A percentile compares a stretch with the other conserved stretches of the same genome.
Conservation (phyloP, 495 filamentous ascomycete species). For the Aspergillus haitiensis region DNA sequence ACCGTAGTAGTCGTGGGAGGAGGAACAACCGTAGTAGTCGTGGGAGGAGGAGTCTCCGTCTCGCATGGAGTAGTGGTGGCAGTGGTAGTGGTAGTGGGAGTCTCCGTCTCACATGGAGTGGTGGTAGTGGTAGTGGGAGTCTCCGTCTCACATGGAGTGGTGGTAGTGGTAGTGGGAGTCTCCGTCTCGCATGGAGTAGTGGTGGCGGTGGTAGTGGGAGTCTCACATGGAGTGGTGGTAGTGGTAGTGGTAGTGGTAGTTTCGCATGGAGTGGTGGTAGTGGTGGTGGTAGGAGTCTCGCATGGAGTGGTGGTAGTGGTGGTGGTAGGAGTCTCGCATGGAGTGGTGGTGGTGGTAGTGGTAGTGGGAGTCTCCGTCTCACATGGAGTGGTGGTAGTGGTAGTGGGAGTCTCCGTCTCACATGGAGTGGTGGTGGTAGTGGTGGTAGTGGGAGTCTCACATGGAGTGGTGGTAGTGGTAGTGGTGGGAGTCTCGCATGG, state of each 20-base stretch:
- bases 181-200: conserved; percentile 7
- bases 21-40: too few species aligned
- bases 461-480: conserved; percentile 5
- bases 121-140: not conserved
- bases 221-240: conserved; percentile 1
- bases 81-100: not conserved
- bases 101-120: conserved; percentile 1
- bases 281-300: not conserved
- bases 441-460: not conserved
- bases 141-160: not conserved
- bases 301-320: conserved; percentile 4
- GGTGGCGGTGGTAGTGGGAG: not conserved
- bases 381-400: conserved; percentile 3
- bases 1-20: conserved; percentile 4
- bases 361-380: conserved; percentile 2
- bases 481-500: not conserved
- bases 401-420: not conserved
- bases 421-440: not conserved
- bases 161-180: not conserved
- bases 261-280: conserved; percentile 11
- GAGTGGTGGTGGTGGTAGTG: conserved; percentile 5
- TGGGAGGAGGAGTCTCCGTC: conserved; percentile 7
- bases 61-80: conserved; percentile 7
- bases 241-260: too few species aligned
- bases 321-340: not conserved